These are phyloP conservation scores for Triticum turgidum DNA, from an alignment of 176 grass and related monocot species.

Conservation along the genomic window DNA sequence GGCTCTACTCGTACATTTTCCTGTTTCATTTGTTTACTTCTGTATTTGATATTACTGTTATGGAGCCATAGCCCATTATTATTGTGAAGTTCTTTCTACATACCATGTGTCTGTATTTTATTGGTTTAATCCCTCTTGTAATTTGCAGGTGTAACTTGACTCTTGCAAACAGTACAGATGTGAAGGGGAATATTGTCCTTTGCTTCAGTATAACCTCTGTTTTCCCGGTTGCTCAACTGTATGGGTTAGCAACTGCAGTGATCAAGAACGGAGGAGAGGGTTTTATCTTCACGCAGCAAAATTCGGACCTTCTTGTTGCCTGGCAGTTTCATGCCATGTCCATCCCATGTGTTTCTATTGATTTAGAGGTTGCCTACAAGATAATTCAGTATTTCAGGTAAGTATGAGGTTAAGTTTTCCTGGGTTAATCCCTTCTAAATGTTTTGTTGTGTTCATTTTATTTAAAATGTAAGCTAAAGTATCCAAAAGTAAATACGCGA, in stretches of 20 bases:
- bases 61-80: neutral
- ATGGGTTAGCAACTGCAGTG: constrained; percentile 10
- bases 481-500: no score
- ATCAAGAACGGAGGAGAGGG: constrained; percentile 11
- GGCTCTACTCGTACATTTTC: neutral
- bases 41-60: neutral
- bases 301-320: neutral
- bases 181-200: constrained; percentile 29
- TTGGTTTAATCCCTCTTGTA: neutral
- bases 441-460: no score
- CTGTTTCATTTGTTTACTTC: neutral
- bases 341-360: constrained; percentile 28
- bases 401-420: no score
- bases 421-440: no score
- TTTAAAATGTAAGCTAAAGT: no score
- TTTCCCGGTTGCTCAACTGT: neutral
- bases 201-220: constrained; percentile 12
- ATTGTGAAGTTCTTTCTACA: neutral
- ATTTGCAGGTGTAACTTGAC: constrained; percentile 24
- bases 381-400: constrained; percentile 11
- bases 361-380: constrained; percentile 32
- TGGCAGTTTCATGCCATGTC: neutral
- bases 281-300: constrained; percentile 43
- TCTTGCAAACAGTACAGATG: constrained; percentile 4
- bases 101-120: neutral